These are phyloP conservation scores for Gloeostereum incarnatum DNA, from an alignment of 768 basidiomycete species.

Conservation along the genomic window DNA sequence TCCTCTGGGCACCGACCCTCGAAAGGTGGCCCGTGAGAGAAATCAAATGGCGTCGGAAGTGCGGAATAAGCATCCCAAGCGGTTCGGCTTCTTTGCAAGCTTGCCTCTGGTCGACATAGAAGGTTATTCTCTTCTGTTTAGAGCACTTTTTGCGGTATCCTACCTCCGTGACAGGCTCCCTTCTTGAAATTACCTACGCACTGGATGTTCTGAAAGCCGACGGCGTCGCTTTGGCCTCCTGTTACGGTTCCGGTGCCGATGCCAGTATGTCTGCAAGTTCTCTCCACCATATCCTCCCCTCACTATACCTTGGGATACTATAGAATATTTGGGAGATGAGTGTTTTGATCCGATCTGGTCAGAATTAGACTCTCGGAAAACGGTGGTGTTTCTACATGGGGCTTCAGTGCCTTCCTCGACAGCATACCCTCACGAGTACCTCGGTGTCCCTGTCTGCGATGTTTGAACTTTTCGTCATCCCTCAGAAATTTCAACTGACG, in stretches of 20 bases:
- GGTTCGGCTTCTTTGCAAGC: conserved; percentile 66
- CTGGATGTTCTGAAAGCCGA: conserved; percentile 54
- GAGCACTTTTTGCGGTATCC: too few relatives aligned
- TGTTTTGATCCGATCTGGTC: conserved; percentile 58
- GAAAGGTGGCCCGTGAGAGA: conserved; percentile 28
- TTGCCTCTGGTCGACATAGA: conserved; percentile 55
- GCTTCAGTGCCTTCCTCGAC: conserved; percentile 55
- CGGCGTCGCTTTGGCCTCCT: conserved; percentile 59
- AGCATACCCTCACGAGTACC: conserved; percentile 50
- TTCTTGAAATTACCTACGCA: conserved; percentile 52
- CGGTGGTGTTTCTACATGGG: conserved; percentile 68
- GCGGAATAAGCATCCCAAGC: conserved; percentile 35
- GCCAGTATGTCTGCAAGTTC: conserved; percentile 33
- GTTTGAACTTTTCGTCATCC: conserved; percentile 20
- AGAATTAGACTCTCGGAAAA: conserved; percentile 49
- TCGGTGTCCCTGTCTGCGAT: conserved; percentile 65
- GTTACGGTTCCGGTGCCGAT: conserved; percentile 44
- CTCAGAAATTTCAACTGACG: not conserved
- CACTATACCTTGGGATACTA: not conserved
- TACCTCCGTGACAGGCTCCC: conserved; percentile 41
- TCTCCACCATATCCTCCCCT: not conserved
- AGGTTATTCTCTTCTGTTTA: conserved; percentile 24
- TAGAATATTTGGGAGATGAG: conserved; percentile 62
- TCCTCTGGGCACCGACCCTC: conserved; percentile 27
- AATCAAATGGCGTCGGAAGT: conserved; percentile 41